Evolutionary conservation across 352 stramenopile species (phyloP).

Genomic region (Globisporangium nagaii): DNA sequence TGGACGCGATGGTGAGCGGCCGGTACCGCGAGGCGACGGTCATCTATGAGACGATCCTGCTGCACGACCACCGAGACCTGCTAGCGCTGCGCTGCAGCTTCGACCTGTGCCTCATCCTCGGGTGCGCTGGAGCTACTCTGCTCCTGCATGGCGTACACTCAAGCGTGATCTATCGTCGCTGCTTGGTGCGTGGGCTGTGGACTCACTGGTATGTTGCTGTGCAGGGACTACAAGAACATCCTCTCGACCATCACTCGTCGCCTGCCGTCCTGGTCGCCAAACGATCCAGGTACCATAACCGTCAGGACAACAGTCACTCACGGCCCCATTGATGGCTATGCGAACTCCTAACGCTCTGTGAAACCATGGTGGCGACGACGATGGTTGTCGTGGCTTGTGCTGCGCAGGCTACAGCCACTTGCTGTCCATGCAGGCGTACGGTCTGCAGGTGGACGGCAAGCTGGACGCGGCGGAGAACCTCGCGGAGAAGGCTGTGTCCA

Average conservation of each 20-base stretch:
- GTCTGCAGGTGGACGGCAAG: constrained; percentile 55
- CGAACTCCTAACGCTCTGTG: not conserved
- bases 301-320: not conserved
- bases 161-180: no score
- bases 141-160: no score
- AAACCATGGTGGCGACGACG: no score
- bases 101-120: constrained; percentile 75
- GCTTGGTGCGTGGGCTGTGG: no score
- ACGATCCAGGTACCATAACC: constrained; percentile 29
- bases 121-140: no score
- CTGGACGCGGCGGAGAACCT: constrained; percentile 63
- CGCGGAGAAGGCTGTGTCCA: constrained; percentile 74
- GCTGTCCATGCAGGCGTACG: constrained; percentile 79
- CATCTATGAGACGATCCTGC: constrained; percentile 78
- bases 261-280: constrained; percentile 72
- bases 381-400: not conserved
- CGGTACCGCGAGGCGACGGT: constrained; percentile 57
- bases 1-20: constrained; percentile 67
- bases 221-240: constrained; percentile 73
- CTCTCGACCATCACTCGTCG: constrained; percentile 66
- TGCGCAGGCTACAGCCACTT: constrained; percentile 79
- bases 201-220: no score
- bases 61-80: constrained; percentile 59
- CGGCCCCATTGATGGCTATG: not conserved
- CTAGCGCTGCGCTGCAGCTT: constrained; percentile 73